phyloP scores from a whole-genome alignment of 257 asterid species.

The Mitragyna speciosa region DNA sequence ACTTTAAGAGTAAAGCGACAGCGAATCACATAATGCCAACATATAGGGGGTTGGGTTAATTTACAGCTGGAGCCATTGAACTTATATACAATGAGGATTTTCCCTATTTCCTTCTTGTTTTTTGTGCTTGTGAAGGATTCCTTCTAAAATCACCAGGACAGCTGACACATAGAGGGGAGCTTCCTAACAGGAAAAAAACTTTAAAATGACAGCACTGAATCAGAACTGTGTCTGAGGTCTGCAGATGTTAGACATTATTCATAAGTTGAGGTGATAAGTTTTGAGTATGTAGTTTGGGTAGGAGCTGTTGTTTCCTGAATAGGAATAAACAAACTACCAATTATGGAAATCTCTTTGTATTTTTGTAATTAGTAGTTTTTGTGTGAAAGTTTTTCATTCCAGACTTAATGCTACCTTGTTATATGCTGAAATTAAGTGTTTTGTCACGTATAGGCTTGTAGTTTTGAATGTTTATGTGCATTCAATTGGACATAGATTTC shows the following conservation, averaged over 20 bases:
- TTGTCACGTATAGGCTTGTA: background rate
- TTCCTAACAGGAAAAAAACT: background rate
- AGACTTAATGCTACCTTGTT: background rate
- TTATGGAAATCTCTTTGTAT: background rate
- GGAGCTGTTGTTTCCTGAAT: background rate
- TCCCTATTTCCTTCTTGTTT: background rate
- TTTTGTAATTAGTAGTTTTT: background rate
- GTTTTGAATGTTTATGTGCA: background rate
- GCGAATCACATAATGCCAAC: conserved; percentile 9
- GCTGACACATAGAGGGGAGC: conserved; percentile 9
- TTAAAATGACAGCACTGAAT: background rate
- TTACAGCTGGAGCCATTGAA: no score
- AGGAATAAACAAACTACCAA: background rate
- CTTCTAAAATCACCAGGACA: background rate
- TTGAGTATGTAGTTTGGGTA: background rate
- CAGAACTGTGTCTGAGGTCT: background rate
- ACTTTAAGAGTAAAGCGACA: background rate
- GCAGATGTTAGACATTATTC: background rate
- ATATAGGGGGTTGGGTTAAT: no score
- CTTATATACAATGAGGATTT: background rate
- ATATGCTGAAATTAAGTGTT: background rate
- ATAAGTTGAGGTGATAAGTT: background rate
- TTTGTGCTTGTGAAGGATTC: background rate
- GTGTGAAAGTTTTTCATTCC: background rate
- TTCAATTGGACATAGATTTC: conserved; percentile 1